phyloP scores from a whole-genome alignment of 352 stramenopile genomes.

The Globisporangium barbulae region DNA sequence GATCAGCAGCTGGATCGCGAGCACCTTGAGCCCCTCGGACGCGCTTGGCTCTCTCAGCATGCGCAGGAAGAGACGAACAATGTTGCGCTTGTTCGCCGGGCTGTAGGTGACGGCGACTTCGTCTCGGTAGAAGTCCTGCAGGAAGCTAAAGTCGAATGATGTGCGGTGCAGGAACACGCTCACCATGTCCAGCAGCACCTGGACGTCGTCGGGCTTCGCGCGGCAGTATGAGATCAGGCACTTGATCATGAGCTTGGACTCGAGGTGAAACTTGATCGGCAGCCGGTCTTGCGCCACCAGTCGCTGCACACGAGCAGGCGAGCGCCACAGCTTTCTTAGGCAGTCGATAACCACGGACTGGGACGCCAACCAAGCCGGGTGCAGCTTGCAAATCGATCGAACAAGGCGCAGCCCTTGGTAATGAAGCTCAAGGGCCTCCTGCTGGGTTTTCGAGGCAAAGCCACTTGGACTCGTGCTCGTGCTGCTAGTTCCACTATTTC shows the following conservation, averaged over 20 bases:
- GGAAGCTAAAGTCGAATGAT: slow-evolving; percentile 93
- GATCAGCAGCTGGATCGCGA: slow-evolving; percentile 92
- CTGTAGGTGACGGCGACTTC: slow-evolving; percentile 74
- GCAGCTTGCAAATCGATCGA: slow-evolving; percentile 87
- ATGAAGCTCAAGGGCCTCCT: slow-evolving; percentile 92
- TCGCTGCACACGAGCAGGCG: slow-evolving; percentile 69
- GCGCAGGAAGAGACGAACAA: slow-evolving; percentile 90
- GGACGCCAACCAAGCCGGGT: slow-evolving; percentile 86
- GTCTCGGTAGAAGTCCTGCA: slow-evolving; percentile 88
- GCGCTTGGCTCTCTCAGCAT: slow-evolving; percentile 72
- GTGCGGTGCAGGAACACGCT: slow-evolving; percentile 93
- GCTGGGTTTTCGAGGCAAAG: slow-evolving; percentile 75
- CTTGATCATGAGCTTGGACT: slow-evolving; percentile 94
- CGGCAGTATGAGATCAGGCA: slow-evolving; percentile 94
- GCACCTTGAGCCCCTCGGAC: slow-evolving; percentile 90
- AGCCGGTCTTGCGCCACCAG: slow-evolving; percentile 69
- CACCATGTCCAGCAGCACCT: slow-evolving; percentile 96
- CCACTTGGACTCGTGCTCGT: slow-evolving; percentile 23
- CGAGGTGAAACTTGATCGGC: slow-evolving; percentile 91
- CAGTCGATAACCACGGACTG: slow-evolving; percentile 90
- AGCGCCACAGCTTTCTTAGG: slow-evolving; percentile 95
- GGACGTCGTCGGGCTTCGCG: slow-evolving; percentile 90
- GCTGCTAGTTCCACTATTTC: slow-evolving; percentile 14
- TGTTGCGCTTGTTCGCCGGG: slow-evolving; percentile 66
- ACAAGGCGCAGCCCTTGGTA: slow-evolving; percentile 93